Percentiles rank a stretch among this genome's conserved stretches.
phyloP scores from a whole-genome alignment of 768 basidiomycete genomes.

The Inosperma sp. region DNA sequence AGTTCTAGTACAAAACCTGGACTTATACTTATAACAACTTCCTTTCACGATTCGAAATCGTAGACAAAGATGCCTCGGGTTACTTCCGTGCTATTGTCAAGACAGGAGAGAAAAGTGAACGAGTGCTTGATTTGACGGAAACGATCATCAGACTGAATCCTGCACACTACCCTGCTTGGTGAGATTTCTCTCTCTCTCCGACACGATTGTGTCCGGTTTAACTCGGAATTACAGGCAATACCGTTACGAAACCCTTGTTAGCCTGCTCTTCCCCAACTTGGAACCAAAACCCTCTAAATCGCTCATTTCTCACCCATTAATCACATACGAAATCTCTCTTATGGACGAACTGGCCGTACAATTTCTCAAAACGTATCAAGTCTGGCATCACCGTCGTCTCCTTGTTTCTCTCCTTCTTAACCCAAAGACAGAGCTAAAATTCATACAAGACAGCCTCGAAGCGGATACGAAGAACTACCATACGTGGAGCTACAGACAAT shows the following conservation, averaged over 20 bases:
- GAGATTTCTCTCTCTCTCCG: slow-evolving; percentile 21
- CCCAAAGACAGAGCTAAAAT: slow-evolving; percentile 67
- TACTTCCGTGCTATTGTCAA: slow-evolving; percentile 86
- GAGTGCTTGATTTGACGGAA: slow-evolving; percentile 86
- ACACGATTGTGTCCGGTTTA: background rate
- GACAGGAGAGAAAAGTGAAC: slow-evolving; percentile 67
- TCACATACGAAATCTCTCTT: slow-evolving; percentile 70
- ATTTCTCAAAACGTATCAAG: slow-evolving; percentile 94
- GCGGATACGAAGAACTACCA: slow-evolving; percentile 96
- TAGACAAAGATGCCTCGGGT: slow-evolving; percentile 90
- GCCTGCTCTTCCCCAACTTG: slow-evolving; percentile 45
- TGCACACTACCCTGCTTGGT: slow-evolving; percentile 97
- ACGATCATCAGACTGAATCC: slow-evolving; percentile 87
- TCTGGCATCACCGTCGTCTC: slow-evolving; percentile 90
- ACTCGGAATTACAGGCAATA: slow-evolving; percentile 70
- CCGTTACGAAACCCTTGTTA: slow-evolving; percentile 80
- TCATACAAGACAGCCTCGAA: slow-evolving; percentile 67
- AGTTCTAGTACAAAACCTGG: slow-evolving; percentile 28
- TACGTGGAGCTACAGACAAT: slow-evolving; percentile 97
- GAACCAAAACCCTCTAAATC: background rate
- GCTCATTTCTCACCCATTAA: slow-evolving; percentile 17
- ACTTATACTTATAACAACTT: background rate
- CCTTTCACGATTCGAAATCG: background rate
- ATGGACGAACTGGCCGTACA: slow-evolving; percentile 85
- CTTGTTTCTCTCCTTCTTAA: slow-evolving; percentile 54